Evolutionary conservation across 768 basidiomycete genomes (phyloP).

Genomic region (Leccinum subgranulosum): DNA sequence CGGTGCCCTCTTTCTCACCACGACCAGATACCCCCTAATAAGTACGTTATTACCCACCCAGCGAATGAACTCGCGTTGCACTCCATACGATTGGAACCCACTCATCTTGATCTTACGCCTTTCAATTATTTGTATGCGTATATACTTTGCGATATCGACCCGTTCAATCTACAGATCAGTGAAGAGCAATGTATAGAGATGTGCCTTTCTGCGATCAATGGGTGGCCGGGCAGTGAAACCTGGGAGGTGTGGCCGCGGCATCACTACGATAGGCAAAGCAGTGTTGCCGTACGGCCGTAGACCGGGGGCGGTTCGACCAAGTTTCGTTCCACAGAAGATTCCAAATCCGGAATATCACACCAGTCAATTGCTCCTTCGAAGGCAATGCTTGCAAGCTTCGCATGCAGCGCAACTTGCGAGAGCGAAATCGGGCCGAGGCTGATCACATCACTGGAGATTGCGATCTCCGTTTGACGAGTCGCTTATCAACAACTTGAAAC

Average conservation of each 20-base stretch:
- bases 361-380: neutral
- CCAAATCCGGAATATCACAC: conserved; percentile 21
- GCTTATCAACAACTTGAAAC: conserved; percentile 10
- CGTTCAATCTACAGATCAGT: conserved; percentile 4
- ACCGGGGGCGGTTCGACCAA: conserved; percentile 7
- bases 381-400: conserved; percentile 21
- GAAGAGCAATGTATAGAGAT: conserved; percentile 12
- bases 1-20: conserved; percentile 15
- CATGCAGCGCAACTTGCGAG: conserved; percentile 1
- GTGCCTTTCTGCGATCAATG: conserved; percentile 10
- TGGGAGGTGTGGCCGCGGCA: conserved; percentile 11
- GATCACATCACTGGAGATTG: conserved; percentile 6
- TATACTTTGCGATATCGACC: conserved; percentile 16
- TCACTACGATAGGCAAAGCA: conserved; percentile 16
- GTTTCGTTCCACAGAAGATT: conserved; percentile 25
- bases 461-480: conserved; percentile 6
- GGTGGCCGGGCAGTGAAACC: conserved; percentile 1
- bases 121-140: conserved; percentile 31
- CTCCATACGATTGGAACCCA: conserved; percentile 7
- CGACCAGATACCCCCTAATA: conserved; percentile 30
- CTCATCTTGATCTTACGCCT: conserved; percentile 19
- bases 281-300: conserved; percentile 3
- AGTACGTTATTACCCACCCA: conserved; percentile 32
- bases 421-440: neutral
- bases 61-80: conserved; percentile 13